These are phyloP conservation scores for Botrytis porri DNA, from an alignment of 2,329 filamentous ascomycete genomes.

Conservation along the genomic window DNA sequence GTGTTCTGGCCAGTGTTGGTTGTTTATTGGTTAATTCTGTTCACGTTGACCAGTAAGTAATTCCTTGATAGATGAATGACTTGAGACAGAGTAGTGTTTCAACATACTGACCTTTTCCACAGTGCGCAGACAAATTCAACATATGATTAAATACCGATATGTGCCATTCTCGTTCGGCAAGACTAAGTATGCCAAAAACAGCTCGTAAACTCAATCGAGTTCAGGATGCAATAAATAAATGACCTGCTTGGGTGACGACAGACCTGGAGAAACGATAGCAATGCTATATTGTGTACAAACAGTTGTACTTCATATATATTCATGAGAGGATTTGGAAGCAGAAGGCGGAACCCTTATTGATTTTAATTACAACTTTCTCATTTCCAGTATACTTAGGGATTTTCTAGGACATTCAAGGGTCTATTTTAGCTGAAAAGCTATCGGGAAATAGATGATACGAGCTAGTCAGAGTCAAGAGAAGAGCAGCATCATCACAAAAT, in stretches of 20 bases:
- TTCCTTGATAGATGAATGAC: background rate
- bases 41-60: conserved; percentile 83
- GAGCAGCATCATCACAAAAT: background rate
- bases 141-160: conserved; percentile 99
- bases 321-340: conserved; percentile 15
- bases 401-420: conserved; percentile 9
- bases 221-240: conserved; percentile 4
- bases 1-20: conserved; percentile 99
- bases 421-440: conserved; percentile 14
- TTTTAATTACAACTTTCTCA: conserved; percentile 31
- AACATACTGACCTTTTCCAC: conserved; percentile 12
- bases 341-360: conserved; percentile 23
- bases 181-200: conserved; percentile 70
- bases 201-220: conserved; percentile 36
- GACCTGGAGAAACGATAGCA: conserved; percentile 18
- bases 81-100: conserved; percentile 20
- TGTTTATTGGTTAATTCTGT: conserved; percentile 98
- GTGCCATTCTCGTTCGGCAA: conserved; percentile 93
- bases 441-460: conserved; percentile 11
- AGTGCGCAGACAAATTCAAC: conserved; percentile 99
- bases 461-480: background rate
- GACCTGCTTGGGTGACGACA: conserved; percentile 8
- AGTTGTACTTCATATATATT: conserved; percentile 16
- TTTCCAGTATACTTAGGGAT: conserved; percentile 25
- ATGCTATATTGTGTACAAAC: conserved; percentile 23